Conservation (phyloP, 352 stramenopile species). For the Blastocystis sp. region DNA sequence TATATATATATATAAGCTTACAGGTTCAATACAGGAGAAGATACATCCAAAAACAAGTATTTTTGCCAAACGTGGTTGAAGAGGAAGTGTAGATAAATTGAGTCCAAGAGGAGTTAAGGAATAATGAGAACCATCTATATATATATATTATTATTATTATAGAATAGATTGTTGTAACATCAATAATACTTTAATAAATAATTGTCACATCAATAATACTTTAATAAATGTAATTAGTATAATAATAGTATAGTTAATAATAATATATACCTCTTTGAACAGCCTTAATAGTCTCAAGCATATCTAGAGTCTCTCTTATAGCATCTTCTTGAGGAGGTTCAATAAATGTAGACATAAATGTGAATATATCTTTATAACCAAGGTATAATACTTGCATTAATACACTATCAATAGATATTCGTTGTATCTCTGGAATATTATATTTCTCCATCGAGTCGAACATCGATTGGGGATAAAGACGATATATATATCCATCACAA, state of each 20-base stretch:
- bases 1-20: too few species aligned
- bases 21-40: conserved; percentile 61
- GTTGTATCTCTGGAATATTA: conserved; percentile 73
- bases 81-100: conserved; percentile 71
- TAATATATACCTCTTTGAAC: too few species aligned
- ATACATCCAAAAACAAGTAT: conserved; percentile 79
- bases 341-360: conserved; percentile 68
- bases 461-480: conserved; percentile 60
- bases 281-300: conserved; percentile 66
- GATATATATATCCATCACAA: conserved; percentile 65
- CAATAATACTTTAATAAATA: too few species aligned
- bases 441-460: conserved; percentile 56
- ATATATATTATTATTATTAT: conserved; percentile 30
- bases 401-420: conserved; percentile 75
- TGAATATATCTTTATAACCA: conserved; percentile 53
- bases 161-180: too few species aligned
- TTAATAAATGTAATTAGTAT: too few species aligned
- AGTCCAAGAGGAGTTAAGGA: conserved; percentile 76
- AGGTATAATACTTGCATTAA: conserved; percentile 78
- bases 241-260: too few species aligned
- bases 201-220: too few species aligned
- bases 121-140: conserved; percentile 45
- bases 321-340: conserved; percentile 65
- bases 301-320: conserved; percentile 65
- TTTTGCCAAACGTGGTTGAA: conserved; percentile 84